Conservation (phyloP, 257 asterid genomes). For the Plantago major region DNA sequence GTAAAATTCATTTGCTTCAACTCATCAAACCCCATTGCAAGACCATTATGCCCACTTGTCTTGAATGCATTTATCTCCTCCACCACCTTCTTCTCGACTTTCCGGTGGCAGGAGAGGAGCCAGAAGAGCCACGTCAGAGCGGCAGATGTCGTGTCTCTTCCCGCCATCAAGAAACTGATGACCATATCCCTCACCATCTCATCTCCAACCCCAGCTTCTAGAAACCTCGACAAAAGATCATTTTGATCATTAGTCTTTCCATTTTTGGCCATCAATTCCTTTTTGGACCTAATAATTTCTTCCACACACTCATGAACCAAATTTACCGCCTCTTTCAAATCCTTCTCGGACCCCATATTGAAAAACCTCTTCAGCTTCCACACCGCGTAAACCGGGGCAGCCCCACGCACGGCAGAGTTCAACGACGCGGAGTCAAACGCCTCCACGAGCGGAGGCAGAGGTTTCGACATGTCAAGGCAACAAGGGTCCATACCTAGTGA, state of each 20-base stretch:
- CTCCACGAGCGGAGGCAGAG: conserved; percentile 34
- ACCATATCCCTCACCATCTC: conserved; percentile 44
- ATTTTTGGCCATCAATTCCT: background rate
- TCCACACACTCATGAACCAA: conserved; percentile 31
- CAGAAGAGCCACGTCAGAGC: conserved; percentile 65
- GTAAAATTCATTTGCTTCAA: conserved; percentile 43
- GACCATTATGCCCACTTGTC: background rate
- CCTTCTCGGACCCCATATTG: conserved; percentile 50
- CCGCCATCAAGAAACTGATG: conserved; percentile 51
- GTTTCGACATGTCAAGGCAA: conserved; percentile 32
- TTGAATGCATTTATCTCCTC: conserved; percentile 24
- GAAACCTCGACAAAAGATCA: conserved; percentile 44
- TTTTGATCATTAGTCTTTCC: background rate
- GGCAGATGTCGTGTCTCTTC: conserved; percentile 62
- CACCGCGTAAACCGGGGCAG: conserved; percentile 36
- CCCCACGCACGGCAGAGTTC: conserved; percentile 51
- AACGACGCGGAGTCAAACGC: conserved; percentile 60
- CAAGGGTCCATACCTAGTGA: conserved; percentile 45
- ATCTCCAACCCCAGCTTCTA: conserved; percentile 35
- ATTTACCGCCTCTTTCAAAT: conserved; percentile 36
- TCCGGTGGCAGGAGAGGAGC: conserved; percentile 37
- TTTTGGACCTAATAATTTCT: conserved; percentile 35
- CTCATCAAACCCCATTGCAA: conserved; percentile 20
- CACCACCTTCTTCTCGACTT: conserved; percentile 26
- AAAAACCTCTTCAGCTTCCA: conserved; percentile 56